Evolutionary conservation across 176 grass and related monocot species (phyloP).

Genomic region (Juncus effusus): DNA sequence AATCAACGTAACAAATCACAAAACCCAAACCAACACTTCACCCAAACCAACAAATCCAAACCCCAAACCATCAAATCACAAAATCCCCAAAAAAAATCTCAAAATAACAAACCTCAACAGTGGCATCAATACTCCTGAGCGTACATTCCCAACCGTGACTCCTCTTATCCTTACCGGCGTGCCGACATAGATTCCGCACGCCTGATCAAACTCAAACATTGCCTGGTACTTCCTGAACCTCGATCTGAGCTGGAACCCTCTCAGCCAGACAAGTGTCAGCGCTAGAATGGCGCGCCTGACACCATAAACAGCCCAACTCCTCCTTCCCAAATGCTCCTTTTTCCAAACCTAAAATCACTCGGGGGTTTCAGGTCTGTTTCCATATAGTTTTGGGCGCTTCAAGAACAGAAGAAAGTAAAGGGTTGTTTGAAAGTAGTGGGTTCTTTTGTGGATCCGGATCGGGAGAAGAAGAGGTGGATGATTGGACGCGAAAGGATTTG

Average conservation of each 20-base stretch:
- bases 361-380: slow-evolving; percentile 63
- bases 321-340: slow-evolving; percentile 90
- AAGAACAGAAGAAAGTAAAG: slow-evolving; percentile 9
- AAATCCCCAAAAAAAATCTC: no score
- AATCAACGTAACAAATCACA: no score
- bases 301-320: slow-evolving; percentile 97
- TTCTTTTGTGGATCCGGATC: slow-evolving; percentile 22
- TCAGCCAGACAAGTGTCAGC: slow-evolving; percentile 73
- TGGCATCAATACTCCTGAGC: slow-evolving; percentile 74
- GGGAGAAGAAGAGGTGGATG: slow-evolving; percentile 10
- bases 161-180: slow-evolving; percentile 88
- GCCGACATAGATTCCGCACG: slow-evolving; percentile 86
- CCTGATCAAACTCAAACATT: slow-evolving; percentile 85
- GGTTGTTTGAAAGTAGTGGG: slow-evolving; percentile 15
- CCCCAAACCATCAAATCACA: no score
- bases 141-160: slow-evolving; percentile 80
- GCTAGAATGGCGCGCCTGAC: slow-evolving; percentile 71
- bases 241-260: slow-evolving; percentile 67
- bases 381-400: slow-evolving; percentile 46
- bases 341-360: slow-evolving; percentile 78
- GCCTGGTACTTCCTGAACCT: slow-evolving; percentile 72
- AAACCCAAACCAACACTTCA: no score
- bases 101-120: slow-evolving; percentile 52
- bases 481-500: slow-evolving; percentile 5
- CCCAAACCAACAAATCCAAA: no score